Evolutionary conservation across 1,284 basidiomycete genomes (phyloP).

Genomic region (Pulveroboletus sp.): DNA sequence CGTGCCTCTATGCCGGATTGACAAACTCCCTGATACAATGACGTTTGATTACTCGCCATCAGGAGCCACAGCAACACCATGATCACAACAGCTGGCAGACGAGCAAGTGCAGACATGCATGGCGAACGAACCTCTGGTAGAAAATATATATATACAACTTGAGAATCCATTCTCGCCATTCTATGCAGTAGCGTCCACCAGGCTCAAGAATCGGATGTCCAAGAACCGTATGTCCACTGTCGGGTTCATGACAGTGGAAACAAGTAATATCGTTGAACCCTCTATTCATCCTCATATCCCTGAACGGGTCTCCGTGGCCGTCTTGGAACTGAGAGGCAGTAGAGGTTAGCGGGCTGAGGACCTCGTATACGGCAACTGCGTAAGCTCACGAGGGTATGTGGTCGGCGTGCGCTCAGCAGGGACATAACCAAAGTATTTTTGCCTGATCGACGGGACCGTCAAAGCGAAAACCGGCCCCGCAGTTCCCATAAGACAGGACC

Average conservation of each 20-base stretch:
- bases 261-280: background rate
- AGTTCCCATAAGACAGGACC: conserved; percentile 75
- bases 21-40: background rate
- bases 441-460: conserved; percentile 79
- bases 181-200: background rate
- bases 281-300: conserved; percentile 47
- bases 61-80: no score
- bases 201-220: background rate
- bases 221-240: conserved; percentile 6
- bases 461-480: conserved; percentile 79
- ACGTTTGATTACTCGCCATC: background rate
- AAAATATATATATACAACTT: conserved; percentile 10
- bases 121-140: background rate
- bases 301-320: conserved; percentile 41
- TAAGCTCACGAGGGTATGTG: conserved; percentile 80
- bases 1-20: background rate
- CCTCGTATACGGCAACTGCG: background rate
- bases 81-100: no score
- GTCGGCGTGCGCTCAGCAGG: conserved; percentile 77
- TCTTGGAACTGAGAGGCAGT: conserved; percentile 34
- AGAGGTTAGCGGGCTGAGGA: background rate
- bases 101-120: background rate
- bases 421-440: conserved; percentile 68
- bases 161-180: conserved; percentile 5
- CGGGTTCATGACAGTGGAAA: background rate